Conservation (phyloP, 371 early-diverging fungal genomes). For the Nematocida displodere region DNA sequence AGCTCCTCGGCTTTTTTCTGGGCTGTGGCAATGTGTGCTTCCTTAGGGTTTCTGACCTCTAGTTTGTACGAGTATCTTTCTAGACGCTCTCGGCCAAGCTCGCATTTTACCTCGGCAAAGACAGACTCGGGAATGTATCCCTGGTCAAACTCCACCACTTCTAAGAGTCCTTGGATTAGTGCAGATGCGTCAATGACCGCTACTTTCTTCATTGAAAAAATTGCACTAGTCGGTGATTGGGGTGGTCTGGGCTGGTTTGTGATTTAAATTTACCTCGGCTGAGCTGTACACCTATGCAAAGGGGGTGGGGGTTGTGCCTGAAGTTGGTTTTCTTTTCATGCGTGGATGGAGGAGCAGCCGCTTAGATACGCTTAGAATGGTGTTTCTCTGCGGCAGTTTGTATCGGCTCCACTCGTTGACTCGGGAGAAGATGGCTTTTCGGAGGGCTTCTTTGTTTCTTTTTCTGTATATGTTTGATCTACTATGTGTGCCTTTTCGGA, state of each 20-base stretch:
- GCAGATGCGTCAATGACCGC: slow-evolving; percentile 61
- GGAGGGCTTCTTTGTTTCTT: no score
- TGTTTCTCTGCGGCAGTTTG: no score
- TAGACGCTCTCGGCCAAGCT: slow-evolving; percentile 37
- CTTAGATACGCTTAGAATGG: no score
- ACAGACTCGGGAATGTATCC: slow-evolving; percentile 56
- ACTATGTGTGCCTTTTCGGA: no score
- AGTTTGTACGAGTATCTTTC: slow-evolving; percentile 52
- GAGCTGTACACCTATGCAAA: background rate
- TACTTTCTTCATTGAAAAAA: slow-evolving; percentile 44
- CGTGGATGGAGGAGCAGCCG: no score
- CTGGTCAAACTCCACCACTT: slow-evolving; percentile 22
- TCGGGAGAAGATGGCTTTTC: no score
- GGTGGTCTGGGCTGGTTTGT: background rate
- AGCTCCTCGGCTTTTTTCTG: slow-evolving; percentile 29
- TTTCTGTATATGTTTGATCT: no score
- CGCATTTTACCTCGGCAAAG: slow-evolving; percentile 54
- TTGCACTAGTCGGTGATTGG: background rate
- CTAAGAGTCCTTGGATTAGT: slow-evolving; percentile 46
- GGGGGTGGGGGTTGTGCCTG: no score
- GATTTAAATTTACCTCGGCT: background rate
- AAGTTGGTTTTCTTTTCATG: no score
- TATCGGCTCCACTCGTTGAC: no score
- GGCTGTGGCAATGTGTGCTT: slow-evolving; percentile 47
- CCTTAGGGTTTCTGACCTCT: slow-evolving; percentile 58